A percentile compares a stretch with the other conserved stretches of the same genome.
phyloP scores from a whole-genome alignment of 345 rosid species.

The Dipteronia sinensis region DNA sequence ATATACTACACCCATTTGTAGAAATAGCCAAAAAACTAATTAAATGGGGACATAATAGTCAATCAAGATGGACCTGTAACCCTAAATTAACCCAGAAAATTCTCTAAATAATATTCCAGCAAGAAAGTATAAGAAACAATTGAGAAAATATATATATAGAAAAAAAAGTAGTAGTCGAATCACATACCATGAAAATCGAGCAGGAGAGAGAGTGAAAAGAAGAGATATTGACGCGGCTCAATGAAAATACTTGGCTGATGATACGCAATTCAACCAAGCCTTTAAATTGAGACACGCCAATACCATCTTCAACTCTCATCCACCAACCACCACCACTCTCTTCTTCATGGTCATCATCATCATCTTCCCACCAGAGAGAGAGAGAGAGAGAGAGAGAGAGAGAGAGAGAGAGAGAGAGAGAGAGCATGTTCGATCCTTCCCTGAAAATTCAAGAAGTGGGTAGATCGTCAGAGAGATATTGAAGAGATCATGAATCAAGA shows the following conservation, averaged over 20 bases:
- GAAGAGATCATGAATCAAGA: background rate
- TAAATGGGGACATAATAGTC: background rate
- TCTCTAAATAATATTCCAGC: background rate
- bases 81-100: background rate
- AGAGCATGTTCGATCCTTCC: constrained; percentile 10
- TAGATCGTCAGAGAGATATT: too few relatives aligned
- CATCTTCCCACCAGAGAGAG: background rate
- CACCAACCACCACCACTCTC: constrained; percentile 14
- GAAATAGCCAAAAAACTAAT: background rate
- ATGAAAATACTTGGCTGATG: constrained; percentile 34
- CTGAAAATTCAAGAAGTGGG: too few relatives aligned
- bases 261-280: constrained; percentile 29
- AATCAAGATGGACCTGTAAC: background rate
- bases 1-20: background rate
- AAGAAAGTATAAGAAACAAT: background rate
- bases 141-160: background rate
- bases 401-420: background rate
- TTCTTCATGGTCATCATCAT: background rate
- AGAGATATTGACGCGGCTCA: constrained; percentile 65
- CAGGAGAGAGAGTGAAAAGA: constrained; percentile 9
- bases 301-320: constrained; percentile 24
- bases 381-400: background rate
- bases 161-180: background rate
- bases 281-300: constrained; percentile 51
- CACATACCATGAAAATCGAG: constrained; percentile 11